phyloP scores from a whole-genome alignment of 2,329 filamentous ascomycete species.

The Zopfia rhizophila region DNA sequence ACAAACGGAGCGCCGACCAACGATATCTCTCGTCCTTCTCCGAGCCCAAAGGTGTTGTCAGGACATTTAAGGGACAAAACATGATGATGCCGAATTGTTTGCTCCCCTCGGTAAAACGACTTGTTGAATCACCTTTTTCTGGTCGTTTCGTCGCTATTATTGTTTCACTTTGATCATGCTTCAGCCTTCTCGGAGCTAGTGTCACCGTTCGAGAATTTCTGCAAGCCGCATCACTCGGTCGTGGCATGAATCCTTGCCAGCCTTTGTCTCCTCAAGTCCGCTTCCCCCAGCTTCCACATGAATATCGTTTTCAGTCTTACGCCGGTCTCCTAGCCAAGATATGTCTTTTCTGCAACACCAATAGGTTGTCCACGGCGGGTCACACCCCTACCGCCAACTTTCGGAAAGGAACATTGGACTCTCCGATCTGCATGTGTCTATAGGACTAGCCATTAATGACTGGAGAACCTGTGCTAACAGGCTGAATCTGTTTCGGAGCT shows the following conservation, averaged over 20 bases:
- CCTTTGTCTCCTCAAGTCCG: slow-evolving; percentile 23
- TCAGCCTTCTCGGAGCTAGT: slow-evolving; percentile 14
- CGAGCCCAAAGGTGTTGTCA: too few species aligned
- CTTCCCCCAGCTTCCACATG: slow-evolving; percentile 31
- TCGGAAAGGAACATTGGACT: slow-evolving; percentile 19
- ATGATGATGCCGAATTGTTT: slow-evolving; percentile 9
- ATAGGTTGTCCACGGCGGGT: slow-evolving; percentile 22
- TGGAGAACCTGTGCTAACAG: slow-evolving; percentile 20
- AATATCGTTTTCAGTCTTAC: slow-evolving; percentile 21
- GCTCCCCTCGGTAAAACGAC: too few species aligned
- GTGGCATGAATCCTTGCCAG: slow-evolving; percentile 28
- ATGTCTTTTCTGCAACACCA: slow-evolving; percentile 10
- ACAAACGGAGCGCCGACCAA: slow-evolving; percentile 29
- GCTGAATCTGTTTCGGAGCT: slow-evolving; percentile 33
- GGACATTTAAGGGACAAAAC: slow-evolving; percentile 18
- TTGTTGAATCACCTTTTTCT: slow-evolving; percentile 15
- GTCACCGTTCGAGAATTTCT: slow-evolving; percentile 25
- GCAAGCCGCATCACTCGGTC: slow-evolving; percentile 23
- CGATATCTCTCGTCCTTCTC: slow-evolving; percentile 12
- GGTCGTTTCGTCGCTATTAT: slow-evolving; percentile 9
- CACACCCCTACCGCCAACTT: slow-evolving; percentile 16
- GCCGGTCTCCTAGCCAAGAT: slow-evolving; percentile 7
- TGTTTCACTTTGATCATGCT: slow-evolving; percentile 8
- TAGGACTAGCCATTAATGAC: background rate
- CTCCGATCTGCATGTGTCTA: slow-evolving; percentile 17